Base-by-base conservation (phyloP, 176 grass and related monocot genomes). In the Phoenix roebelenii region DNA sequence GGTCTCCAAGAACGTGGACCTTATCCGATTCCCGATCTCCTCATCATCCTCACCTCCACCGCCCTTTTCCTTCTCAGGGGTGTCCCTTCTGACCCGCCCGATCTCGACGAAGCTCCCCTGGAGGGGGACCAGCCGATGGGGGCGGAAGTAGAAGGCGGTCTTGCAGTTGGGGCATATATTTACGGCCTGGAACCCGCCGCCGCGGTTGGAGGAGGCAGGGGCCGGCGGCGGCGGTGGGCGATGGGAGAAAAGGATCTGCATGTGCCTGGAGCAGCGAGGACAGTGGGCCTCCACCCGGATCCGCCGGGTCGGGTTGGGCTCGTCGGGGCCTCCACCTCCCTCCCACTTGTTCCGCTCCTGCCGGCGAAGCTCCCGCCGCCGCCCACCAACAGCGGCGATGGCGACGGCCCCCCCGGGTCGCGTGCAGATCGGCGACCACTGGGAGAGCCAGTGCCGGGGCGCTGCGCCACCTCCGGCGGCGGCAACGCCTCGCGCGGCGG, bases 101-200 rank as follows among this genome's bases (percentile, higher is more conserved):
- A 89, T 79, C 86, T 89, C 86, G 63, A 89, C 78, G 63, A 89
- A 89, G 26, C 78, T 73, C 50, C 86, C 74, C 50, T 83, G 78
- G 29, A 89, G 61, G 54, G 86, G 82, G n/a, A 79, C 78, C 74
- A 89, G 77, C 82, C 72, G 78, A 55, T 85, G 67, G 3, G 82
- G 78, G 67, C 78, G 81, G 75, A 89, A 82, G 50, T 82, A 61
- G 82, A 89, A 82, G 7, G 75, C 63, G 1, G 71, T 62, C n/a
- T 75, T 71, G 59, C 86, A 89, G 3, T 54, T 58, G 1, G 86
- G 86, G 63, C 86, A 89, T 12, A 82, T 58, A 60, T 79, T 77
- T 3, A 79, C 50, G 0, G 67, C 75, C 70, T 79, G 71, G 12
- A 79, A 79, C 25, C 84, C 58, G 30, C 76, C 60, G 0, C 66